These are phyloP conservation scores for Pichia sp. DNA, from an alignment of 1,139 yeast species.

Conservation along the genomic window DNA sequence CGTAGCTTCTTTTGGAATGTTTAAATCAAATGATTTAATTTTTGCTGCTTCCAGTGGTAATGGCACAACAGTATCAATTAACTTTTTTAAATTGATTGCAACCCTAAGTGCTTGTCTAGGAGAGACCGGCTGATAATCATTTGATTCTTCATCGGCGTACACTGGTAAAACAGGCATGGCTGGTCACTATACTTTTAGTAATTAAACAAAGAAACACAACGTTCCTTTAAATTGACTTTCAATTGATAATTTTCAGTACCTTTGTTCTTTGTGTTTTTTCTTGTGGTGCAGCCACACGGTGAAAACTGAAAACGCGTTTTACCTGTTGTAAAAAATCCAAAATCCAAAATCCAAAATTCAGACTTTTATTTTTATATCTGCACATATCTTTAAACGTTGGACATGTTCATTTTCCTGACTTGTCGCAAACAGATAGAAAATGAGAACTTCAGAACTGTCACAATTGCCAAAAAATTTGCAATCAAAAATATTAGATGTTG, in stretches of 20 bases:
- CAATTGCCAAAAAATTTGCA: slow-evolving; percentile 15
- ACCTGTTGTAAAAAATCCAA: no score
- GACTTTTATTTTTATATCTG: no score
- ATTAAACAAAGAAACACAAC: not conserved
- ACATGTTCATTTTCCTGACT: no score
- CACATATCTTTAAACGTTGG: no score
- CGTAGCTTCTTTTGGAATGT: slow-evolving; percentile 54
- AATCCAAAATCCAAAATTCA: no score
- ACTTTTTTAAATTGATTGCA: slow-evolving; percentile 62
- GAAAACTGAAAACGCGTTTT: no score
- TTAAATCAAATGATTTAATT: slow-evolving; percentile 53
- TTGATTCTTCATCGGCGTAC: slow-evolving; percentile 27
- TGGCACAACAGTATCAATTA: slow-evolving; percentile 68
- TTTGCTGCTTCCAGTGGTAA: slow-evolving; percentile 35
- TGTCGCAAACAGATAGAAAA: not conserved
- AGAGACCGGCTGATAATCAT: slow-evolving; percentile 40
- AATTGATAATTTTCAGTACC: no score
- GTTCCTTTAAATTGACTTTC: no score
- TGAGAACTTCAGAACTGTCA: not conserved
- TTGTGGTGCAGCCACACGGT: no score
- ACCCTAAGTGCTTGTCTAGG: slow-evolving; percentile 68
- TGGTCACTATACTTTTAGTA: not conserved
- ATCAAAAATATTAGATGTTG: slow-evolving; percentile 24
- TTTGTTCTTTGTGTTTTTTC: no score
- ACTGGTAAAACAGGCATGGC: slow-evolving; percentile 35